A percentile compares a stretch with the other conserved stretches of the same genome.
Evolutionary conservation across 805 yeast species (phyloP).

Genomic region (Suhomyces sp.): DNA sequence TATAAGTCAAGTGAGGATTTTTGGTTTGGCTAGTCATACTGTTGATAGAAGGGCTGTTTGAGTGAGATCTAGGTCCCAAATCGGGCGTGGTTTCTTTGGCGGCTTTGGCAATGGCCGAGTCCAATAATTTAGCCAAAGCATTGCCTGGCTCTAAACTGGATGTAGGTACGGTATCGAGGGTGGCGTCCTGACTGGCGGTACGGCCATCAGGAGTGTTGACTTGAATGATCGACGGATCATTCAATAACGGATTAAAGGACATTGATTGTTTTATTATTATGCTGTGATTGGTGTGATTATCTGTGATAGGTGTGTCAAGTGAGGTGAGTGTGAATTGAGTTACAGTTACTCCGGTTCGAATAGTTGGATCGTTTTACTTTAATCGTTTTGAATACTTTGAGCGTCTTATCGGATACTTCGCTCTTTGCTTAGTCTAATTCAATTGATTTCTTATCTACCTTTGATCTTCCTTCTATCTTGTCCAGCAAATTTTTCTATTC

Average conservation of each 20-base stretch:
- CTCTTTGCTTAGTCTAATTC: not conserved
- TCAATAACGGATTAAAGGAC: slow-evolving; percentile 19
- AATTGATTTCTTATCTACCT: not conserved
- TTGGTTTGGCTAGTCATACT: not conserved
- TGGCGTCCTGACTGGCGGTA: slow-evolving; percentile 3
- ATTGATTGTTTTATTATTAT: not conserved
- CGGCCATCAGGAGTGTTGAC: slow-evolving; percentile 3
- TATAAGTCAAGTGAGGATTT: slow-evolving; percentile 19
- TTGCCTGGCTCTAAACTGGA: slow-evolving; percentile 28
- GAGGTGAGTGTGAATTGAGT: not conserved
- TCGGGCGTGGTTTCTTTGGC: slow-evolving; percentile 44
- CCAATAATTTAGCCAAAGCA: slow-evolving; percentile 41
- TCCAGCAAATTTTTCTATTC: not conserved
- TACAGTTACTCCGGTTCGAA: too few relatives aligned
- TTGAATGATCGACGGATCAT: slow-evolving; percentile 32
- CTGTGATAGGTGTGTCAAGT: too few relatives aligned
- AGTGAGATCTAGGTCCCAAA: slow-evolving; percentile 14
- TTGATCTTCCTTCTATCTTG: not conserved
- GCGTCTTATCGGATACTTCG: not conserved
- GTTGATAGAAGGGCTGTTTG: slow-evolving; percentile 9
- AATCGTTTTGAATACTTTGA: not conserved
- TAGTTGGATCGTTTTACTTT: not conserved
- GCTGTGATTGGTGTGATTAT: not conserved
- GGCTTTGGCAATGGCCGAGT: slow-evolving; percentile 47
- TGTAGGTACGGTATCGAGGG: slow-evolving; percentile 2